phyloP scores from a whole-genome alignment of 495 filamentous ascomycete species.

The Penicillium arizonense region DNA sequence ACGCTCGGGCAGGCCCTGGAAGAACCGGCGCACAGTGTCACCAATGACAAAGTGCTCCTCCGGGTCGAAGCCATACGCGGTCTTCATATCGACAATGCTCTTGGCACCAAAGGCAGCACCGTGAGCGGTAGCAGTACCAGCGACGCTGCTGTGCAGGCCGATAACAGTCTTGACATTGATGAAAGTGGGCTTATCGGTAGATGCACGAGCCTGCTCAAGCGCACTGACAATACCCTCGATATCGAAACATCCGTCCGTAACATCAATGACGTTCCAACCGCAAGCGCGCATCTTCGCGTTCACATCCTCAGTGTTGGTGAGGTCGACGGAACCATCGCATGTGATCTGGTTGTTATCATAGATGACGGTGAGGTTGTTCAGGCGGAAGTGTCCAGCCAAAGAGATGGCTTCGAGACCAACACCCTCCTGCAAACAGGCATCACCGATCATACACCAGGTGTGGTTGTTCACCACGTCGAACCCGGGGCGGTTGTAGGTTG shows the following conservation, averaged over 20 bases:
- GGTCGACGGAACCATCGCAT: slow-evolving; percentile 56
- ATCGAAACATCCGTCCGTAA: slow-evolving; percentile 53
- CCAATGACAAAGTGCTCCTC: slow-evolving; percentile 46
- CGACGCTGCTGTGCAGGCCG: slow-evolving; percentile 50
- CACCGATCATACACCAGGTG: slow-evolving; percentile 57
- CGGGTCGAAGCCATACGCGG: slow-evolving; percentile 41
- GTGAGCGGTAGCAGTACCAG: slow-evolving; percentile 50
- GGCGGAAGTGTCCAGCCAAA: slow-evolving; percentile 52
- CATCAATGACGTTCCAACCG: slow-evolving; percentile 58
- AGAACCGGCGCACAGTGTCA: slow-evolving; percentile 49
- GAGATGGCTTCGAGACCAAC: slow-evolving; percentile 58
- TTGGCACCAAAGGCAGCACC: slow-evolving; percentile 49
- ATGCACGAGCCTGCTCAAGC: slow-evolving; percentile 40
- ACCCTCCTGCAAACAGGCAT: slow-evolving; percentile 59
- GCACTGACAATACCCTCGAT: slow-evolving; percentile 50
- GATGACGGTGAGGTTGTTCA: slow-evolving; percentile 55
- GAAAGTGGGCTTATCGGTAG: slow-evolving; percentile 52
- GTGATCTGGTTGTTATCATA: slow-evolving; percentile 60
- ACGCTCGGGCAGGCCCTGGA: slow-evolving; percentile 35
- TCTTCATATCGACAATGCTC: slow-evolving; percentile 49
- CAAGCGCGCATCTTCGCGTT: slow-evolving; percentile 58
- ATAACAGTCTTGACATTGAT: slow-evolving; percentile 61
- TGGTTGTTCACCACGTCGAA: slow-evolving; percentile 49
- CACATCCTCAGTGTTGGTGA: slow-evolving; percentile 56
- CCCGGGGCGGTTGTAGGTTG: slow-evolving; percentile 50